Evolutionary conservation across 805 yeast species (phyloP).

Genomic region (Metschnikowia proteae): DNA sequence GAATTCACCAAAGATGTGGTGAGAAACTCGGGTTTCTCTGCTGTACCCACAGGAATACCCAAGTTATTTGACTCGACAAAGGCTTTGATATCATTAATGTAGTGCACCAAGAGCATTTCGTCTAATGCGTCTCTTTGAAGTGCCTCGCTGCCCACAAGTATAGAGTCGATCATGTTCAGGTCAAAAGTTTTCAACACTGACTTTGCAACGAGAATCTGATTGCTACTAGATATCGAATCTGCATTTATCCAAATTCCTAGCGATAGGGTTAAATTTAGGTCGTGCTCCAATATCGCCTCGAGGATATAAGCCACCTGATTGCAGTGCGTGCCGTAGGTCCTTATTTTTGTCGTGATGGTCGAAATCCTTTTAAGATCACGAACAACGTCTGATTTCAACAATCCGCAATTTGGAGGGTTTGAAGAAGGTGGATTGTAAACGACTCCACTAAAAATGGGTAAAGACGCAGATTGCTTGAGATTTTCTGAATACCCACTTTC

Average conservation of each 20-base stretch:
- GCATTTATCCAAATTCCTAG: slow-evolving; percentile 62
- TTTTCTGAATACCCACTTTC: background rate
- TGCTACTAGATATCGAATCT: slow-evolving; percentile 40
- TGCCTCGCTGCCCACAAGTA: slow-evolving; percentile 63
- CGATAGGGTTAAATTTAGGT: slow-evolving; percentile 53
- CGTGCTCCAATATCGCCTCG: slow-evolving; percentile 47
- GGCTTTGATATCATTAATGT: slow-evolving; percentile 40
- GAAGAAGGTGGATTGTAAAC: slow-evolving; percentile 57
- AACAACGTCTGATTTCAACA: slow-evolving; percentile 43
- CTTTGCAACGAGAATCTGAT: slow-evolving; percentile 47
- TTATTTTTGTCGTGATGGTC: slow-evolving; percentile 52
- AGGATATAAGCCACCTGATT: slow-evolving; percentile 50
- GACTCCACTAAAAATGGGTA: slow-evolving; percentile 48
- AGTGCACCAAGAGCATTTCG: slow-evolving; percentile 32
- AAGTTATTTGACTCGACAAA: slow-evolving; percentile 31
- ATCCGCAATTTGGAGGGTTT: slow-evolving; percentile 53
- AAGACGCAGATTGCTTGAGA: background rate
- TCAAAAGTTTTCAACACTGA: slow-evolving; percentile 42
- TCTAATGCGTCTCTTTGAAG: slow-evolving; percentile 50
- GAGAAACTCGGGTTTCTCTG: slow-evolving; percentile 53
- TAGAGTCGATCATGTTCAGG: slow-evolving; percentile 40
- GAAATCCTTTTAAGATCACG: slow-evolving; percentile 57
- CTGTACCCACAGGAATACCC: slow-evolving; percentile 56
- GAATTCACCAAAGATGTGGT: slow-evolving; percentile 34
- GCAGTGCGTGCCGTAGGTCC: slow-evolving; percentile 62